Conservation (phyloP, 345 rosid genomes). For the Gossypium stocksii region DNA sequence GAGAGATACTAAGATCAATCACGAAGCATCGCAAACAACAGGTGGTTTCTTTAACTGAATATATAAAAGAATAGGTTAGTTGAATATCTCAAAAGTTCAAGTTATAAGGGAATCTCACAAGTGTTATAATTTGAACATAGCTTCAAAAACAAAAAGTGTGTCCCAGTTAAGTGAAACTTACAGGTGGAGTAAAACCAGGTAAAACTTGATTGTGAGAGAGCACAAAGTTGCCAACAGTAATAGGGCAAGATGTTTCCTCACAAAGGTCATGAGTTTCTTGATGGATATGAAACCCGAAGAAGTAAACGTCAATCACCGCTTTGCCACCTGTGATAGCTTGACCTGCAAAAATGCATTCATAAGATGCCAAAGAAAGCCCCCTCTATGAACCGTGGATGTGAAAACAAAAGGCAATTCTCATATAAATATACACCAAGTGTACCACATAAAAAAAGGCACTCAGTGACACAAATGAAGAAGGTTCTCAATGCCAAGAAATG, state of each 20-base stretch:
- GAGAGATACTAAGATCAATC: neutral
- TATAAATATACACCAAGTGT: neutral
- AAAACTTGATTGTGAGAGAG: slow-evolving; percentile 50
- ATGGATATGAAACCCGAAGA: slow-evolving; percentile 40
- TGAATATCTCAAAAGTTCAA: neutral
- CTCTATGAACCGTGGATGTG: neutral
- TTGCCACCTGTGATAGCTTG: slow-evolving; percentile 38
- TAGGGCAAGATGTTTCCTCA: slow-evolving; percentile 45
- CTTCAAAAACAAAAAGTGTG: neutral
- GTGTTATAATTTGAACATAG: neutral
- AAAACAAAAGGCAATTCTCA: neutral
- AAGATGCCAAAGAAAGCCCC: neutral
- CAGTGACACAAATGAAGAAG: neutral
- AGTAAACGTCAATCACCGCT: slow-evolving; percentile 40
- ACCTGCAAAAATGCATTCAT: slow-evolving; percentile 20
- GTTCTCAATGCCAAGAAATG: neutral
- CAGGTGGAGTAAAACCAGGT: slow-evolving; percentile 49
- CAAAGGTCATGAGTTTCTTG: slow-evolving; percentile 48
- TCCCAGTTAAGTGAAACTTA: slow-evolving; percentile 19
- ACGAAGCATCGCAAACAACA: neutral
- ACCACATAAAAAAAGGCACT: neutral
- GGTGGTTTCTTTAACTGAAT: neutral
- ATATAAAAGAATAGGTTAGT: neutral
- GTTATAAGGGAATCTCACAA: neutral
- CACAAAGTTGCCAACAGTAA: slow-evolving; percentile 38